Conservation (phyloP, 2,329 filamentous ascomycete genomes). For the Ophioceras dolichostomum region DNA sequence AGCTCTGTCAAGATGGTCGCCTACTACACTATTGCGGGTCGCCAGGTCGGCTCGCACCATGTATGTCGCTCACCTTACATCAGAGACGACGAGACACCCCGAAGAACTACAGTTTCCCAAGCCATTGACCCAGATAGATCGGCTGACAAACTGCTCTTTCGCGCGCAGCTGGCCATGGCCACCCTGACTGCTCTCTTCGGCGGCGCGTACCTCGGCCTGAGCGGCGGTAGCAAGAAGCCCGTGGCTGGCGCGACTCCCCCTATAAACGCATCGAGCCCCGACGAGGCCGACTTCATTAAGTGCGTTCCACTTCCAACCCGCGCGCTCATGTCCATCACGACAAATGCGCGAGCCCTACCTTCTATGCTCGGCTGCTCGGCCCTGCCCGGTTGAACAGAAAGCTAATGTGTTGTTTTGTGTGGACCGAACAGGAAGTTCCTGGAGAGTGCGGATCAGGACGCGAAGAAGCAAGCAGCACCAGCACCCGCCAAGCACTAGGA, state of each 20-base stretch:
- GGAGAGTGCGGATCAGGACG: conserved; percentile 25
- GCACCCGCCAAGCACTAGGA: conserved; percentile 29
- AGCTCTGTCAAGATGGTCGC: conserved; percentile 37
- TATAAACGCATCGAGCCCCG: conserved; percentile 49
- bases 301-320: conserved; percentile 27
- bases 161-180: conserved; percentile 44
- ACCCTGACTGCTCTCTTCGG: conserved; percentile 39
- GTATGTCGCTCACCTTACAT: too few species aligned
- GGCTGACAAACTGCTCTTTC: background rate
- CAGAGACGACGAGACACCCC: too few species aligned
- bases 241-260: conserved; percentile 34
- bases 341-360: too few species aligned
- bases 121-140: too few species aligned
- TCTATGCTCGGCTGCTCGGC: too few species aligned
- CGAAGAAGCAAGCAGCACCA: too few species aligned
- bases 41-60: conserved; percentile 48
- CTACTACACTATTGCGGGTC: conserved; percentile 44
- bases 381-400: conserved; percentile 6
- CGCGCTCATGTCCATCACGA: too few species aligned
- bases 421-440: conserved; percentile 39
- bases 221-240: conserved; percentile 35
- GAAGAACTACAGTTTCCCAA: background rate
- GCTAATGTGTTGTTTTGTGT: conserved; percentile 7
- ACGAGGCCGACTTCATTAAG: conserved; percentile 56
- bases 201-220: conserved; percentile 31